Conservation (phyloP, 2,329 filamentous ascomycete genomes). For the Helminthosporium solani region DNA sequence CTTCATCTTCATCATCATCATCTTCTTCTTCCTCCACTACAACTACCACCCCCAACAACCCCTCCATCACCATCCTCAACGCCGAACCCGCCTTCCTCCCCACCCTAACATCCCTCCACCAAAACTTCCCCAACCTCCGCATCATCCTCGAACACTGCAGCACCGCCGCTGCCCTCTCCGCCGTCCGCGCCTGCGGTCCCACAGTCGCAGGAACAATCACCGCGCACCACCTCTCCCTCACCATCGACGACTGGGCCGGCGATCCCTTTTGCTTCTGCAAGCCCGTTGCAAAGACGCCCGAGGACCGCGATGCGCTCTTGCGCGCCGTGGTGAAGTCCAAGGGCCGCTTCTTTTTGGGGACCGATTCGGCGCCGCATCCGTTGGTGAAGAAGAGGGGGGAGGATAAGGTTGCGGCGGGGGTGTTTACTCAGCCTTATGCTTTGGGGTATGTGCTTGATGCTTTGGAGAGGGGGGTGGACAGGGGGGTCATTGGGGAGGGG, state of each 20-base stretch:
- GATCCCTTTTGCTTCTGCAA: slow-evolving; percentile 81
- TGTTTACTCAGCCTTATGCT: slow-evolving; percentile 76
- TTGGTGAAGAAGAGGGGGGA: slow-evolving; percentile 60
- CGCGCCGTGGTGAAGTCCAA: slow-evolving; percentile 53
- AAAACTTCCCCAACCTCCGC: slow-evolving; percentile 69
- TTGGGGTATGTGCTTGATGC: slow-evolving; percentile 65
- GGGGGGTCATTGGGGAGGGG: slow-evolving; percentile 54
- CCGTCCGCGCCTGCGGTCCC: slow-evolving; percentile 73
- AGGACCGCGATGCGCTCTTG: slow-evolving; percentile 71
- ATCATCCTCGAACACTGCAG: slow-evolving; percentile 81
- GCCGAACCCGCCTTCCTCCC: slow-evolving; percentile 79
- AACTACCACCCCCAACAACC: slow-evolving; percentile 1
- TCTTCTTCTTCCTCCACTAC: no score
- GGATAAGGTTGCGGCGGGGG: slow-evolving; percentile 63
- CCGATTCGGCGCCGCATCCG: slow-evolving; percentile 70
- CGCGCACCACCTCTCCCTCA: slow-evolving; percentile 80
- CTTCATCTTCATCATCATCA: slow-evolving; percentile 16
- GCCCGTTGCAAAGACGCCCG: slow-evolving; percentile 64
- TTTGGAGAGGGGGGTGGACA: slow-evolving; percentile 62
- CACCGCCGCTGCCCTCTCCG: slow-evolving; percentile 75
- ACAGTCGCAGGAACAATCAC: slow-evolving; percentile 81
- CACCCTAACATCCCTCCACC: slow-evolving; percentile 71
- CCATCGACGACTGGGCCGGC: slow-evolving; percentile 69
- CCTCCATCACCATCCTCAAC: slow-evolving; percentile 54
- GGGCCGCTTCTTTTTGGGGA: slow-evolving; percentile 72